Percentiles rank a stretch among this genome's conserved stretches.
Conservation (phyloP, 2,329 filamentous ascomycete genomes). For the Lecanicillium sp. region DNA sequence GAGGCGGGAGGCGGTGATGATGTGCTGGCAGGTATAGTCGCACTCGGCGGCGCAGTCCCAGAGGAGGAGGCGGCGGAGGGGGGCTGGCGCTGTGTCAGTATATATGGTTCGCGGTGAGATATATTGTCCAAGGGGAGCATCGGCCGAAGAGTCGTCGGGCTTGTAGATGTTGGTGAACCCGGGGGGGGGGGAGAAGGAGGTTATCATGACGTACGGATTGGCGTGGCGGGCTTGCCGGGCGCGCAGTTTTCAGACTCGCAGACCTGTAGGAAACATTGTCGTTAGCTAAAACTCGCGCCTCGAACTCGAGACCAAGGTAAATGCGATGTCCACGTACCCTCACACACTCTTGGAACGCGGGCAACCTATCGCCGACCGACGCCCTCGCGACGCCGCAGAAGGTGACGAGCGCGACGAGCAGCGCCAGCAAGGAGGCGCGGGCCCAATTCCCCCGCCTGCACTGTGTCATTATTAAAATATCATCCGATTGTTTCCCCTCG, state of each 20-base stretch:
- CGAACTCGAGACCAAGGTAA: background rate
- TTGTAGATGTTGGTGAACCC: background rate
- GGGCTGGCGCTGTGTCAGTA: slow-evolving; percentile 45
- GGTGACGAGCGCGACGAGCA: slow-evolving; percentile 29
- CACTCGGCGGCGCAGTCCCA: slow-evolving; percentile 94
- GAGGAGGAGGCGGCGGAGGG: slow-evolving; percentile 78
- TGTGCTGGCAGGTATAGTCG: slow-evolving; percentile 96
- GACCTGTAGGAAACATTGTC: slow-evolving; percentile 48
- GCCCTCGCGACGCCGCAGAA: slow-evolving; percentile 50
- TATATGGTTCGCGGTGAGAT: slow-evolving; percentile 14
- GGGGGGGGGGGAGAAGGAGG: slow-evolving; percentile 11
- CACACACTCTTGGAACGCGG: slow-evolving; percentile 83
- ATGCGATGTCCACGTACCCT: slow-evolving; percentile 62
- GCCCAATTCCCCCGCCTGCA: slow-evolving; percentile 28
- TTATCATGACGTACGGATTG: slow-evolving; percentile 57
- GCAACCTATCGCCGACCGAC: slow-evolving; percentile 76
- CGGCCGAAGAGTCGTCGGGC: too few relatives aligned
- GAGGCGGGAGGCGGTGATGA: slow-evolving; percentile 70
- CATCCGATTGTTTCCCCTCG: background rate
- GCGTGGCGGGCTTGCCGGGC: slow-evolving; percentile 48
- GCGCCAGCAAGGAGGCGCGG: slow-evolving; percentile 26
- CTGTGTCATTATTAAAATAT: slow-evolving; percentile 22
- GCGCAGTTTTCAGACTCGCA: slow-evolving; percentile 78
- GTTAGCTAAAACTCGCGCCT: slow-evolving; percentile 15
- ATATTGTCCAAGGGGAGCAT: background rate